These are phyloP conservation scores for Puccinia hordei DNA, from an alignment of 1,284 basidiomycete genomes.

Conservation along the genomic window DNA sequence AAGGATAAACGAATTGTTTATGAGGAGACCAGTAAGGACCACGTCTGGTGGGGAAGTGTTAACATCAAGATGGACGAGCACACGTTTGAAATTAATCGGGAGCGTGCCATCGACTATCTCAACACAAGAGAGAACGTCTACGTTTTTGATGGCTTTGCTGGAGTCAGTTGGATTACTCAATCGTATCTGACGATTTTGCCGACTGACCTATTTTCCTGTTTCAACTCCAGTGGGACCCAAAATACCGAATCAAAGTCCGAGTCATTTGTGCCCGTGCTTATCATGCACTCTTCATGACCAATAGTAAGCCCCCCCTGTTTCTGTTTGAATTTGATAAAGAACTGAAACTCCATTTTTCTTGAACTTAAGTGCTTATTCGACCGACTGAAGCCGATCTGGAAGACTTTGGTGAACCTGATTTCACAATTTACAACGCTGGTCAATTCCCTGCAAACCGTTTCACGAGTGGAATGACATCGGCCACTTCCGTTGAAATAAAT, in stretches of 20 bases:
- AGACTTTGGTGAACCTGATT: constrained; percentile 96
- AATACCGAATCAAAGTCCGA: constrained; percentile 99
- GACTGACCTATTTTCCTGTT: constrained; percentile 10
- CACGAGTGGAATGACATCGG: constrained; percentile 99
- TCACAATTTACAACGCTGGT: constrained; percentile 99
- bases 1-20: constrained; percentile 99
- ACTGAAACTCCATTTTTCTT: constrained; percentile 36
- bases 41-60: constrained; percentile 99
- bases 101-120: constrained; percentile 98
- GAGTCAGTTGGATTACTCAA: constrained; percentile 59
- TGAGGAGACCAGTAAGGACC: constrained; percentile 94
- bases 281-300: constrained; percentile 95
- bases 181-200: background rate
- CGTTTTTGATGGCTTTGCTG: constrained; percentile 96
- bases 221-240: constrained; percentile 77
- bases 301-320: constrained; percentile 64
- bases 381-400: constrained; percentile 92
- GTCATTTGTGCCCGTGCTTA: constrained; percentile 98
- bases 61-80: constrained; percentile 99
- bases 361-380: constrained; percentile 84
- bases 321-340: constrained; percentile 27
- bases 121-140: constrained; percentile 99
- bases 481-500: constrained; percentile 99
- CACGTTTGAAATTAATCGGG: constrained; percentile 99
- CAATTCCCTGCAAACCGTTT: constrained; percentile 99